Evolutionary conservation across 768 basidiomycete species (phyloP).

Genomic region (Neoboletus magnificus): DNA sequence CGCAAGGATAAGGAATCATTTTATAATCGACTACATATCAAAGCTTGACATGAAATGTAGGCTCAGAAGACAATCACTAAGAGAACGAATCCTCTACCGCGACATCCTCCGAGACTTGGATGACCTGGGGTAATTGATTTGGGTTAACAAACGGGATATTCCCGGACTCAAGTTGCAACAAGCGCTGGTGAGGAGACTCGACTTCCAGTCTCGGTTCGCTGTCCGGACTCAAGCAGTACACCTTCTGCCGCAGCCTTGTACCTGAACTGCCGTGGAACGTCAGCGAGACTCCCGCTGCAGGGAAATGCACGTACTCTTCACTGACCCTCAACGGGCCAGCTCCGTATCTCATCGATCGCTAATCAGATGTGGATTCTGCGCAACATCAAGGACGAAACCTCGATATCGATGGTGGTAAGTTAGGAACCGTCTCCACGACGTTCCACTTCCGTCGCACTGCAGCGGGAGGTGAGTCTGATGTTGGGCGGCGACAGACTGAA

Average conservation of each 20-base stretch:
- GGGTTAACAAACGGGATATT: slow-evolving; percentile 22
- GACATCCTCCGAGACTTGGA: slow-evolving; percentile 26
- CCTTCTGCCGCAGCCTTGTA: slow-evolving; percentile 12
- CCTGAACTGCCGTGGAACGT: slow-evolving; percentile 8
- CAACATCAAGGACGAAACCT: not conserved
- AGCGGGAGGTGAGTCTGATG: not conserved
- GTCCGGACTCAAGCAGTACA: not conserved
- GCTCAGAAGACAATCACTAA: slow-evolving; percentile 20
- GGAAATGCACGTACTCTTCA: slow-evolving; percentile 10
- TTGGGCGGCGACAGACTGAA: not conserved
- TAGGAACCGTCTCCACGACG: slow-evolving; percentile 10
- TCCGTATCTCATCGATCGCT: slow-evolving; percentile 19
- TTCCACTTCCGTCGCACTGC: slow-evolving; percentile 16
- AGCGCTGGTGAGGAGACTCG: slow-evolving; percentile 4
- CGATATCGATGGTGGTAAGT: slow-evolving; percentile 10
- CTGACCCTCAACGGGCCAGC: slow-evolving; percentile 22
- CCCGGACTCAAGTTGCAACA: slow-evolving; percentile 24
- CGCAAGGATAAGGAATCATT: not conserved
- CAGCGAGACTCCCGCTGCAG: not conserved
- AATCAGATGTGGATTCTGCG: slow-evolving; percentile 6
- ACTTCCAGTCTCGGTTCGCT: slow-evolving; percentile 5
- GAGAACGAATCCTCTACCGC: slow-evolving; percentile 2
- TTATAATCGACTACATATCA: slow-evolving; percentile 29
- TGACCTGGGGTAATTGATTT: slow-evolving; percentile 40
- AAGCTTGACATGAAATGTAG: slow-evolving; percentile 33